Percentiles rank a stretch among this genome's conserved stretches.
phyloP scores from a whole-genome alignment of 2,329 filamentous ascomycete species.

The Aspergillus sp. region DNA sequence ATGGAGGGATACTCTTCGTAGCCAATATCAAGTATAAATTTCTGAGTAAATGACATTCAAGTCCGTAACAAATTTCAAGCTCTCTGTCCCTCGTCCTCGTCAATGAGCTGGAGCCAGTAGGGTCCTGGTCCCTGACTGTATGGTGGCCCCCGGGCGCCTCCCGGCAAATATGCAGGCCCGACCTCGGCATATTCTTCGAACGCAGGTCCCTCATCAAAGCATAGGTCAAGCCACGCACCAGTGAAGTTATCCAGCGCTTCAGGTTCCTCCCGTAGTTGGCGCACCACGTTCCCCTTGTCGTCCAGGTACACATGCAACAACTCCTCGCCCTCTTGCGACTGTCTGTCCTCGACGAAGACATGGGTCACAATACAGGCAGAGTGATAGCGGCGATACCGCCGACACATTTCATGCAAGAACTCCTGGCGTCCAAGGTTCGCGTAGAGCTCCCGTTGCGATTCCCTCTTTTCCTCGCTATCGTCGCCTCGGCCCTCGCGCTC shows the following conservation, averaged over 20 bases:
- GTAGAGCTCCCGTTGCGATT: too few relatives aligned
- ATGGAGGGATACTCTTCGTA: too few relatives aligned
- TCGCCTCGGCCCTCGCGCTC: too few relatives aligned
- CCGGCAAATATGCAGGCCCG: not conserved
- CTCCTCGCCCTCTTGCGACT: not conserved
- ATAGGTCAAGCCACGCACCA: not conserved
- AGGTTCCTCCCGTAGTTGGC: not conserved
- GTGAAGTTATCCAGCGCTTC: not conserved
- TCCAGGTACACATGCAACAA: not conserved
- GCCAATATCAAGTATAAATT: too few relatives aligned
- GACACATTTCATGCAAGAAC: too few relatives aligned
- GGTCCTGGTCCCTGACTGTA: too few relatives aligned
- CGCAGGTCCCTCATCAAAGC: not conserved
- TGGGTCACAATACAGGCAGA: not conserved
- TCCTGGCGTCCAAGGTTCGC: too few relatives aligned
- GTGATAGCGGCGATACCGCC: not conserved
- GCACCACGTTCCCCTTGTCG: not conserved
- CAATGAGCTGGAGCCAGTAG: too few relatives aligned
- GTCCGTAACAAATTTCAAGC: too few relatives aligned
- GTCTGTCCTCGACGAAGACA: not conserved
- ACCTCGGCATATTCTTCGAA: not conserved
- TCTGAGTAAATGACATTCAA: too few relatives aligned
- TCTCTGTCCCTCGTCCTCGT: too few relatives aligned
- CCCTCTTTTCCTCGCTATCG: too few relatives aligned
- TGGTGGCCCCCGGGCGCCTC: not conserved